Evolutionary conservation across 306 rosid genomes (phyloP).

Genomic region (Phaseolus lunatus): DNA sequence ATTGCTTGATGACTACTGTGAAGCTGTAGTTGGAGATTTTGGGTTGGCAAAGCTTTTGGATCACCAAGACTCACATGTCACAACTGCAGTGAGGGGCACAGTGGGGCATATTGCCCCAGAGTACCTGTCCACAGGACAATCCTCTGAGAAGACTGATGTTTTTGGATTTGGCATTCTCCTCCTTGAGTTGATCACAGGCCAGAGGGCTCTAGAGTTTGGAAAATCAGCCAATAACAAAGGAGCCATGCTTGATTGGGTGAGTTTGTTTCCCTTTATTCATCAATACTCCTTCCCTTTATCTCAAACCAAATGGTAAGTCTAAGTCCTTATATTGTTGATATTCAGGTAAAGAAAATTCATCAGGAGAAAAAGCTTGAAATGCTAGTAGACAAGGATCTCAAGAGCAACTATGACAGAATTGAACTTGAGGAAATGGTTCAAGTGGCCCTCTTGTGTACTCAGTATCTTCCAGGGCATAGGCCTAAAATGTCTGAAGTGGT

Average conservation of each 20-base stretch:
- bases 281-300: neutral
- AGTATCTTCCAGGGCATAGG: slow-evolving; percentile 58
- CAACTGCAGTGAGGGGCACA: slow-evolving; percentile 63
- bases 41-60: slow-evolving; percentile 62
- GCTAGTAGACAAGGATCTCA: slow-evolving; percentile 61
- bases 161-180: slow-evolving; percentile 64
- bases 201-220: slow-evolving; percentile 61
- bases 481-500: slow-evolving; percentile 65
- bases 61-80: slow-evolving; percentile 64
- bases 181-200: slow-evolving; percentile 59
- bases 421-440: slow-evolving; percentile 65
- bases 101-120: slow-evolving; percentile 64
- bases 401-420: slow-evolving; percentile 55
- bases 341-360: slow-evolving; percentile 62
- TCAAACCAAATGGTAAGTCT: neutral
- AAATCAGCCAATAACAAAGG: slow-evolving; percentile 59
- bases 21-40: slow-evolving; percentile 64
- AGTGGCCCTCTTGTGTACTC: slow-evolving; percentile 62
- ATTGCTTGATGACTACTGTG: slow-evolving; percentile 59
- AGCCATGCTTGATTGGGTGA: slow-evolving; percentile 66
- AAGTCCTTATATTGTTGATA: slow-evolving; percentile 7
- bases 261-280: neutral
- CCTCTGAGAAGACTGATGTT: slow-evolving; percentile 62
- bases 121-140: slow-evolving; percentile 59
- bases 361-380: slow-evolving; percentile 58